phyloP scores from a whole-genome alignment of 192 early-diverging fungal genomes.

The Mortierella hygrophila region DNA sequence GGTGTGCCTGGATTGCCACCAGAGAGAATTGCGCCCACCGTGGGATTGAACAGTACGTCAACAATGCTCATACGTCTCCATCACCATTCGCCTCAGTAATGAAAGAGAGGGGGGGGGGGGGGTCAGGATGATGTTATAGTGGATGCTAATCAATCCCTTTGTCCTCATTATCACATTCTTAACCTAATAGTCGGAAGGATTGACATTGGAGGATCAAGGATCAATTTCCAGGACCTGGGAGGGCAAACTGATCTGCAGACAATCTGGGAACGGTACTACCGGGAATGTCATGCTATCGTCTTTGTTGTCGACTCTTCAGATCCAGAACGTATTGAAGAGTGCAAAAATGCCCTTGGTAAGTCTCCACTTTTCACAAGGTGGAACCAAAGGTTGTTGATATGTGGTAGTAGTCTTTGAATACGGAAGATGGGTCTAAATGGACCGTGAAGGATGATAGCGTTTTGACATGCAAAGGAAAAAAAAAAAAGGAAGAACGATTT shows the following conservation, averaged over 20 bases:
- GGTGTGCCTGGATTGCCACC: constrained; percentile 81
- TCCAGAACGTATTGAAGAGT: constrained; percentile 83
- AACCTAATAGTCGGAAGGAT: constrained; percentile 78
- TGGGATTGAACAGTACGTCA: constrained; percentile 90
- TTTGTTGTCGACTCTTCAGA: constrained; percentile 95
- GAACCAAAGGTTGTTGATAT: no score
- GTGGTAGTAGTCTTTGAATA: no score
- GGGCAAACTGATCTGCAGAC: constrained; percentile 89
- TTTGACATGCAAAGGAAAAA: no score
- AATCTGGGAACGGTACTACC: constrained; percentile 96
- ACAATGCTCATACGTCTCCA: background rate
- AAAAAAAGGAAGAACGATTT: no score
- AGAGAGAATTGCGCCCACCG: constrained; percentile 94
- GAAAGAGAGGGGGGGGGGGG: background rate
- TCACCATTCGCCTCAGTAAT: background rate
- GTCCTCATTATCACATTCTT: background rate
- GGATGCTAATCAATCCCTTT: background rate
- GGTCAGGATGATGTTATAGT: background rate
- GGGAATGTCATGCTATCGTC: constrained; percentile 92
- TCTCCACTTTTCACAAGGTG: background rate
- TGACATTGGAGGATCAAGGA: constrained; percentile 70
- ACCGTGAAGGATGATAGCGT: no score
- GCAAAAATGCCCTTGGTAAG: constrained; percentile 80
- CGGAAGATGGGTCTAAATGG: no score
- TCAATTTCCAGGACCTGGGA: constrained; percentile 97